Evolutionary conservation across 805 yeast genomes (phyloP).

Genomic region (Starmerella vitae): DNA sequence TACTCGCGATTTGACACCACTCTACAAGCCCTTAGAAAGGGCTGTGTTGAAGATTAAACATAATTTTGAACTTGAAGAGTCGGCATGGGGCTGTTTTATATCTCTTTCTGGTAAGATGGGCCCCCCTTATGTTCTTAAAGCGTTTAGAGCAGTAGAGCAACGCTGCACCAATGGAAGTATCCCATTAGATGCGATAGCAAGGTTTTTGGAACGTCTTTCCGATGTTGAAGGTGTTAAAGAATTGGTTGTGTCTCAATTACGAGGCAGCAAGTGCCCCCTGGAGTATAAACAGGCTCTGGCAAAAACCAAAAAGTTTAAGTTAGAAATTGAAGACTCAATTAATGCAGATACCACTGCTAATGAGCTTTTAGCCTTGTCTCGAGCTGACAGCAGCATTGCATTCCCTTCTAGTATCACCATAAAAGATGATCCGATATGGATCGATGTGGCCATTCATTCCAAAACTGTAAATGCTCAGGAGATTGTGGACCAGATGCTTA

Average conservation of each 20-base stretch:
- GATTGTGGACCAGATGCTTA: conserved; percentile 8
- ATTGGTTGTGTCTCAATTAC: conserved; percentile 4
- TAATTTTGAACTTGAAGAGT: conserved; percentile 16
- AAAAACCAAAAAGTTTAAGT: conserved; percentile 2
- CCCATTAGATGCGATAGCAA: conserved; percentile 7
- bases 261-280: conserved; percentile 1
- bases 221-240: not conserved
- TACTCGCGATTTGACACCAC: conserved; percentile 5
- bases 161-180: conserved; percentile 5
- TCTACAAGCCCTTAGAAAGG: conserved; percentile 13
- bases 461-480: conserved; percentile 9
- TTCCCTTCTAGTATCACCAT: conserved; percentile 2
- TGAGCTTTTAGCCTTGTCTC: conserved; percentile 1
- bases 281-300: conserved; percentile 7
- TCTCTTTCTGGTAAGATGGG: conserved; percentile 16
- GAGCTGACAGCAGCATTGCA: not conserved
- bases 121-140: not conserved
- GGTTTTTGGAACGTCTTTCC: conserved; percentile 6
- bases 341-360: not conserved
- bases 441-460: conserved; percentile 13
- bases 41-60: conserved; percentile 7
- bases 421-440: conserved; percentile 7
- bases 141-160: conserved; percentile 11
- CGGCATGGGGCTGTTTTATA: conserved; percentile 22
- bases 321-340: not conserved